Evolutionary conservation across 2,329 filamentous ascomycete species (phyloP), one percentile per base, ranked within the genome.

Genomic region (Phialocephala subalpina): DNA sequence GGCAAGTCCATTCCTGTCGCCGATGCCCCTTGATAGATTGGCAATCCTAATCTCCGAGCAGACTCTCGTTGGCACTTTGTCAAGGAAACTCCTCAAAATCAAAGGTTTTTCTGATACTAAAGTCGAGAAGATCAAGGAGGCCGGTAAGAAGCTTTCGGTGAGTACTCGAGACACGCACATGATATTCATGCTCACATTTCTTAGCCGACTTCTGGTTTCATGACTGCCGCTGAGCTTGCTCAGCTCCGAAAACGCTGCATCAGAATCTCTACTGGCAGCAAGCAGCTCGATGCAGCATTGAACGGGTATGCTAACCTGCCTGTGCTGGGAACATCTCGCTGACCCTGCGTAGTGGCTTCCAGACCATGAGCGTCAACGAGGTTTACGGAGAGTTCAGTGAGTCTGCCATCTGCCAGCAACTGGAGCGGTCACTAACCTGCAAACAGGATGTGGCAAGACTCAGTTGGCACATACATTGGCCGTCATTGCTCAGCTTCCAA

Each of bases 21-120:
- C 4, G 9, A 33, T 33, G 29, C 9, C 29, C 9, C 4, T 33
- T 33, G 29, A 33, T 9, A 33, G 9, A 33, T 33, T 33, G 29
- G 29, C 29, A 33, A 33, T 33, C 9, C 29, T 33, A 33, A 33
- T 33, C 29, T 5, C 29, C 29, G 9, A 57, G 18, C 70, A 89
- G 87, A 85, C 85, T 53, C 86, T 91, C 40, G 83, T 88, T 69
- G 80, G 82, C 18, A 85, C 86, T 18, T 89, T 87, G 49, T 83
- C 86, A 60, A 86, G 84, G 72, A 86, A 82, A 20, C 80, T 91
- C 18, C 78, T 87, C 61, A 90, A 87, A 75, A 90, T 91, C 76
- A 90, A 90, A 73, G 89, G 89, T 9, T 90, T 91, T 77, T 90
- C 88, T 64, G 89, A 91, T 74, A 82, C 87, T 73, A 91, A 91